Base-by-base conservation (phyloP, 2,329 filamentous ascomycete genomes). In the Davidsoniella eucalypti region DNA sequence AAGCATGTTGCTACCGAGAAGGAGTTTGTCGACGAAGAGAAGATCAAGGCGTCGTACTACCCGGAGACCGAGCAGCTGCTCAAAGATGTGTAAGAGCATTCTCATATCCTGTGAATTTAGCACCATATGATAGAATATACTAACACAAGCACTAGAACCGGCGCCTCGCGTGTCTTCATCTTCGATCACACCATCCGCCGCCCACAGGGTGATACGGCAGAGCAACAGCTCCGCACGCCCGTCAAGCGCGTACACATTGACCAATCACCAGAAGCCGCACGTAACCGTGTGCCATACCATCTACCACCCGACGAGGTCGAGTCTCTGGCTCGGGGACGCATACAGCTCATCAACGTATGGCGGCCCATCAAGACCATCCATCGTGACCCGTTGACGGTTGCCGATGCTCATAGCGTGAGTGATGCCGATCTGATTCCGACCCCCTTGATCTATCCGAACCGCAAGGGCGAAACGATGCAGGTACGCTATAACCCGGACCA, bases 131-230 rank as follows among this genome's bases (percentile, higher is more conserved):
- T 23, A 69, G n/a, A 66, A 21, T 33, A 17, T 23, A 25, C 33
- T 33, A 12, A 40, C 17, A 7, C 21, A 29, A 17, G 2, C 4
- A n/a, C 18, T n/a, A 75, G 74, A 2, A 80, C 78, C 21, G 73
- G 75, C 3, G 71, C 79, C n/a, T 54, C 58, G 10, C 68, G 71
- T n/a, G 67, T 86, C 7, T 65, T 82, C 49, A 64, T 86, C 51
- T 86, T 86, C 65, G 82, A 86, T 63, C 79, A 87, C 63, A 86
- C 82, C 9, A 78, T 85, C 56, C 76, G 84, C 36, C 61, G 63
- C 42, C 65, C 65, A 0, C 65, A 64, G 5, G 21, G 80, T 74
- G 78, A 73, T 61, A 18, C 43, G 23, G n/a, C 21, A 16, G 14
- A 18, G 47, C 57, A 72, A 69, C 45, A 65, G 58, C 68, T 46